Evolutionary conservation across 1,284 basidiomycete genomes (phyloP).

Genomic region (Sparassis latifolia): DNA sequence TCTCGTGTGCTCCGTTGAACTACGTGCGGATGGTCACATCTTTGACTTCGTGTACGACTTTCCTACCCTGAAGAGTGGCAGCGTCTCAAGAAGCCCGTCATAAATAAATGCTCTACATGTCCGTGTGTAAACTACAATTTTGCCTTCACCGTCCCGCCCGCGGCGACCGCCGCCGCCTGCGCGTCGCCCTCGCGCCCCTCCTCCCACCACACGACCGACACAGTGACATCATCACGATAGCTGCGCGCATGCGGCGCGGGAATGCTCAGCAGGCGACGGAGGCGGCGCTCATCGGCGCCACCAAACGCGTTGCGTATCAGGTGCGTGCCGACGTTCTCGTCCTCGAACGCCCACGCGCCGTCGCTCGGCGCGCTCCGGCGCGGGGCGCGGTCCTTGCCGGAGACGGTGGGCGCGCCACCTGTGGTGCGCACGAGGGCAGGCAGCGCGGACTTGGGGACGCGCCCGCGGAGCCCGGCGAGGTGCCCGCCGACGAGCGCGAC

Average conservation of each 20-base stretch:
- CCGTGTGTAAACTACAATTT: slow-evolving; percentile 26
- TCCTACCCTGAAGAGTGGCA: too few species aligned
- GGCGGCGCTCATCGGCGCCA: slow-evolving; percentile 66
- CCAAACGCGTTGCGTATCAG: slow-evolving; percentile 93
- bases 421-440: slow-evolving; percentile 47
- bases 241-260: slow-evolving; percentile 76
- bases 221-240: slow-evolving; percentile 85
- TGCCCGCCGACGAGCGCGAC: slow-evolving; percentile 86
- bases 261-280: slow-evolving; percentile 79
- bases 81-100: not conserved
- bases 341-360: slow-evolving; percentile 76
- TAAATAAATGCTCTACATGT: not conserved
- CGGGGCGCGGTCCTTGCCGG: slow-evolving; percentile 50
- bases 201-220: slow-evolving; percentile 85
- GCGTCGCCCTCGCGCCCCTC: slow-evolving; percentile 41
- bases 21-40: not conserved
- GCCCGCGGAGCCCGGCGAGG: slow-evolving; percentile 66
- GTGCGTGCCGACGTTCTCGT: slow-evolving; percentile 86
- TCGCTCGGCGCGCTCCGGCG: slow-evolving; percentile 25
- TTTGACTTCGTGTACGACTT: not conserved
- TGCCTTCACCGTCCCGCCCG: slow-evolving; percentile 25
- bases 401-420: slow-evolving; percentile 47
- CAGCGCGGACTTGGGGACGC: slow-evolving; percentile 52
- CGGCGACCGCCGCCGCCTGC: slow-evolving; percentile 12
- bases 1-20: not conserved